phyloP scores from a whole-genome alignment of 176 grass and related monocot species.

The Cenchrus purpureus region DNA sequence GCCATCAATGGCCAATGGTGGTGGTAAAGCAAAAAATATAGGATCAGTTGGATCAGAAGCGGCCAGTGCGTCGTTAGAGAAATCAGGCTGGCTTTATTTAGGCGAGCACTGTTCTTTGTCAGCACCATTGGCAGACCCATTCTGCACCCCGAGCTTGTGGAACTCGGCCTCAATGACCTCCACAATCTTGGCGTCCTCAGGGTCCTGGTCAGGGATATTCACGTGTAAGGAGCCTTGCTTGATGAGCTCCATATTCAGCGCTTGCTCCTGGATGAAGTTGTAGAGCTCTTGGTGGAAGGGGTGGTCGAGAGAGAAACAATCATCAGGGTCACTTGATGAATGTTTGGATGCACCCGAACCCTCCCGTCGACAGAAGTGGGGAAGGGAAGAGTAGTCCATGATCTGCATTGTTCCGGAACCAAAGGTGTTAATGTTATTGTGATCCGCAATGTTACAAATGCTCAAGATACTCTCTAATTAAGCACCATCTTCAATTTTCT shows the following conservation, averaged over 20 bases:
- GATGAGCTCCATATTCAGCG: constrained; percentile 43
- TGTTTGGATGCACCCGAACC: constrained; percentile 54
- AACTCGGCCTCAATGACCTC: constrained; percentile 77
- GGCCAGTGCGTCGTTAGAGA: background rate
- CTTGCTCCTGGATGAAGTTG: constrained; percentile 75
- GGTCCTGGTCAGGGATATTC: constrained; percentile 72
- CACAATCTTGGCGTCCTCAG: constrained; percentile 59
- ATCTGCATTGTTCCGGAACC: constrained; percentile 57
- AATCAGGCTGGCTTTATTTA: constrained; percentile 2
- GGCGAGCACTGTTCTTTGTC: background rate
- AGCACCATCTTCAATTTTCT: background rate
- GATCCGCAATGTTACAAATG: background rate
- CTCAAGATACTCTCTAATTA: background rate
- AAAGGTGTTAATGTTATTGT: background rate
- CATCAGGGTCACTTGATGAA: constrained; percentile 15
- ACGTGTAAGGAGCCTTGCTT: constrained; percentile 81
- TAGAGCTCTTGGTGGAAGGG: constrained; percentile 90
- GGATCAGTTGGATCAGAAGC: constrained; percentile 41
- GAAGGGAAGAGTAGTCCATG: constrained; percentile 85
- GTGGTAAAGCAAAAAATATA: constrained; percentile 25
- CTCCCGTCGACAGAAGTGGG: constrained; percentile 78
- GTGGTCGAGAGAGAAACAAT: constrained; percentile 81
- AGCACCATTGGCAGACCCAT: constrained; percentile 36
- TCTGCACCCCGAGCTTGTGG: constrained; percentile 71
- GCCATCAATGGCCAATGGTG: constrained; percentile 25